phyloP scores from a whole-genome alignment of 345 rosid species.

The Barbarea vulgaris region DNA sequence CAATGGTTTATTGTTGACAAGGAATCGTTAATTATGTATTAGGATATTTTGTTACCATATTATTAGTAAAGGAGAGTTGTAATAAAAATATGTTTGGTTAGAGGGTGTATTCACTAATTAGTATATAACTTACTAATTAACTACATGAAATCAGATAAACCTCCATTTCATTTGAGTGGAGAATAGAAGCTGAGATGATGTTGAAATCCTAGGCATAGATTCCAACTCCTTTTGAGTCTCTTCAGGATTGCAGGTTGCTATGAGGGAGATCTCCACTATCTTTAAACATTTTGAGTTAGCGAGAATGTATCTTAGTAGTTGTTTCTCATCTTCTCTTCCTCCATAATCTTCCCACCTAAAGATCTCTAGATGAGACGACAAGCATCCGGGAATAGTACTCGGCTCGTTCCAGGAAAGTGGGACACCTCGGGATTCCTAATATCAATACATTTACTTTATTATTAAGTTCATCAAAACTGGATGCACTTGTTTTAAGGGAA shows the following conservation, averaged over 20 bases:
- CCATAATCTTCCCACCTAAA: not conserved
- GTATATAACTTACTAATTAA: no score
- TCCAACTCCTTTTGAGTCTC: not conserved
- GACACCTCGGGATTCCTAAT: not conserved
- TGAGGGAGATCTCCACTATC: not conserved
- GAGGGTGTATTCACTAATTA: no score
- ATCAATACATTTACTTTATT: no score
- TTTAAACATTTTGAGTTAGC: not conserved
- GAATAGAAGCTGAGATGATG: slow-evolving; percentile 1
- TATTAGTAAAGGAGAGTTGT: no score
- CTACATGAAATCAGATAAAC: no score
- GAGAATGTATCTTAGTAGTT: not conserved
- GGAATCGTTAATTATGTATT: no score
- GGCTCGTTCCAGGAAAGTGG: slow-evolving; percentile 7
- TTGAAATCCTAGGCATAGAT: not conserved
- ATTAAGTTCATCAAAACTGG: no score
- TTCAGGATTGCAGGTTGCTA: not conserved
- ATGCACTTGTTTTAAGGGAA: no score
- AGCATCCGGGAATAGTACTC: not conserved
- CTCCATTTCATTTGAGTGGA: not conserved
- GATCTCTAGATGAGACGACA: slow-evolving; percentile 5
- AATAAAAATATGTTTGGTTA: no score
- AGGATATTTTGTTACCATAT: no score
- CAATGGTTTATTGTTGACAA: no score
- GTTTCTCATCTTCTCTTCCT: slow-evolving; percentile 14